A percentile compares a stretch with the other conserved stretches of the same genome.
Evolutionary conservation across 108 stramenopile genomes (phyloP).

Genomic region (Schizochytrium sp.): DNA sequence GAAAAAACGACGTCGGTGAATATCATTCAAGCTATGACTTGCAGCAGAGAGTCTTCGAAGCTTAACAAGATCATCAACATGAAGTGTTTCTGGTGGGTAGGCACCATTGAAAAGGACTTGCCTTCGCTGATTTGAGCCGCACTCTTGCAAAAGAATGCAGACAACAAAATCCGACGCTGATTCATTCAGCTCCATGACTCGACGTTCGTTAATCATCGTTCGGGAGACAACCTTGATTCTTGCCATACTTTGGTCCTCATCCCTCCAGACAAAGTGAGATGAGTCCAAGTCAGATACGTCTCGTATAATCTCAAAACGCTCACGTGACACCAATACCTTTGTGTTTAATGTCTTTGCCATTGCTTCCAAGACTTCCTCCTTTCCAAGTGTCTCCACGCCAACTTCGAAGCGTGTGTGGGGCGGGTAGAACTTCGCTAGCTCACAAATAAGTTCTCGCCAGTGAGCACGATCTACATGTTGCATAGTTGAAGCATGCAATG

Average conservation of each 20-base stretch:
- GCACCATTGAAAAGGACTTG: slow-evolving; percentile 1
- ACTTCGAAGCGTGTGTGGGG: slow-evolving; percentile 7
- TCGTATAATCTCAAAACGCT: slow-evolving; percentile 3
- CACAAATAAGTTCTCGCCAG: slow-evolving; percentile 1
- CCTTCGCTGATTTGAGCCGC: background rate
- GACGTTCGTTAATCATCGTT: background rate
- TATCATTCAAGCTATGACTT: background rate
- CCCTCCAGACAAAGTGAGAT: background rate
- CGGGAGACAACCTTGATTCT: background rate
- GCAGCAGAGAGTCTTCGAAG: background rate
- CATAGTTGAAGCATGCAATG: background rate
- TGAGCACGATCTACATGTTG: background rate
- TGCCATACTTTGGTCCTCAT: background rate
- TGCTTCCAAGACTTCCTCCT: slow-evolving; percentile 14
- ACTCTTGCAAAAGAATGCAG: slow-evolving; percentile 32
- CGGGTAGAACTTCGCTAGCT: slow-evolving; percentile 12
- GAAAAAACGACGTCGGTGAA: background rate
- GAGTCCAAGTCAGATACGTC: background rate
- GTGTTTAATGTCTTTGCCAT: background rate
- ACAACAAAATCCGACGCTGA: background rate
- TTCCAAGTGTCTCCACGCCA: slow-evolving; percentile 17
- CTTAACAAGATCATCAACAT: background rate
- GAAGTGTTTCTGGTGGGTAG: background rate
- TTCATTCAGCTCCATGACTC: slow-evolving; percentile 17
- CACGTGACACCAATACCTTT: background rate